phyloP scores from a whole-genome alignment of 2,329 filamentous ascomycete genomes.

The Colletotrichum brevisporum region DNA sequence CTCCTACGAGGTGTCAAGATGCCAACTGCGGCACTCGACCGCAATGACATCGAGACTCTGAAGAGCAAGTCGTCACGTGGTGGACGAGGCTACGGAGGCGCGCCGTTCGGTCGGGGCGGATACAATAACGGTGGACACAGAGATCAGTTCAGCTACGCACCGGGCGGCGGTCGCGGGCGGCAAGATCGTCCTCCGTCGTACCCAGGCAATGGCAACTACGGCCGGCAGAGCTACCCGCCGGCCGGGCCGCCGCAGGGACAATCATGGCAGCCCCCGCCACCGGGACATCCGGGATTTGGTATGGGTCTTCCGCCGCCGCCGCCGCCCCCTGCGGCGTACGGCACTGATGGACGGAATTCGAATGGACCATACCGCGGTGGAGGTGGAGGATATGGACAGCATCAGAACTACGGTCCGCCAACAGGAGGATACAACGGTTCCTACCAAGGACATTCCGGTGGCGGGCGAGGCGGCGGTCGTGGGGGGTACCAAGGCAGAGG shows the following conservation, averaged over 20 bases:
- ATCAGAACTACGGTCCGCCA: conserved; percentile 31
- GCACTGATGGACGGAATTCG: conserved; percentile 36
- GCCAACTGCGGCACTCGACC: conserved; percentile 78
- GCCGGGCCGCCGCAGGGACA: conserved; percentile 14
- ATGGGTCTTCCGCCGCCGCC: conserved; percentile 62
- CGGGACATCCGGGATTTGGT: conserved; percentile 59
- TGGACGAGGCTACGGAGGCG: conserved; percentile 80
- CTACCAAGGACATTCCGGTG: conserved; percentile 8
- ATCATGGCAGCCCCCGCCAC: conserved; percentile 60
- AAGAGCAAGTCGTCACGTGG: conserved; percentile 74
- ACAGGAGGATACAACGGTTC: conserved; percentile 11
- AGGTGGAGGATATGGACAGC: conserved; percentile 18
- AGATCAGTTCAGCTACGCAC: conserved; percentile 68
- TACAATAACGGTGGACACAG: conserved; percentile 60
- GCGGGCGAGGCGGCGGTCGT: conserved; percentile 19
- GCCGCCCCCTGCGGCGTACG: conserved; percentile 58
- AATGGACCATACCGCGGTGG: conserved; percentile 25
- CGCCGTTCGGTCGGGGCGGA: conserved; percentile 64
- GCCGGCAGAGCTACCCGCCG: conserved; percentile 14
- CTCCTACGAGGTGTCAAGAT: conserved; percentile 87
- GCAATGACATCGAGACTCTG: conserved; percentile 81
- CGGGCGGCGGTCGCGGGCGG: conserved; percentile 42
- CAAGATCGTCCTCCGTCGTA: conserved; percentile 39
- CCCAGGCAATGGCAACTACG: conserved; percentile 37
- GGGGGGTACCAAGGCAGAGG: conserved; percentile 33